Percentiles rank a stretch among this genome's conserved stretches.
Conservation (phyloP, 2,329 filamentous ascomycete species). For the Hypoxylon sp. region DNA sequence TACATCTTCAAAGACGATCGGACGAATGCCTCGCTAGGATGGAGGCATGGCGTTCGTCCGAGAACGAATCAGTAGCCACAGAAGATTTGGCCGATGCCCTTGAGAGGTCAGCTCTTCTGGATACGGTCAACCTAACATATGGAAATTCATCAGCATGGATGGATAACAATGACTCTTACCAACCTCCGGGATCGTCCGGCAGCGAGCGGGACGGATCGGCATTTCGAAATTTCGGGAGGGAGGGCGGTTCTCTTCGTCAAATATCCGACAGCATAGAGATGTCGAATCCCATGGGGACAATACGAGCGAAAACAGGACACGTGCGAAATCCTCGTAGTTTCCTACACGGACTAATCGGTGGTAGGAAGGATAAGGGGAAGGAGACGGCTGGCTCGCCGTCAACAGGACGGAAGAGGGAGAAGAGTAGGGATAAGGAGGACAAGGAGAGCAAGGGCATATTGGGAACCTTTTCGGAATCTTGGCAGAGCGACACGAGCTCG, state of each 20-base stretch:
- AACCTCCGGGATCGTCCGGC: slow-evolving; percentile 60
- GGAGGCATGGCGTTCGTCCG: slow-evolving; percentile 54
- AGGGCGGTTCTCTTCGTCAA: slow-evolving; percentile 41
- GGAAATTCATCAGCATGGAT: slow-evolving; percentile 48
- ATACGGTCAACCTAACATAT: slow-evolving; percentile 50
- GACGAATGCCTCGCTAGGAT: slow-evolving; percentile 61
- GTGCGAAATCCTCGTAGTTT: slow-evolving; percentile 53
- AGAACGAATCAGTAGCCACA: slow-evolving; percentile 46
- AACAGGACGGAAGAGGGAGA: slow-evolving; percentile 44
- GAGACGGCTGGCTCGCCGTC: slow-evolving; percentile 28
- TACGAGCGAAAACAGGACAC: slow-evolving; percentile 48
- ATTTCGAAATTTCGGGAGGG: slow-evolving; percentile 39
- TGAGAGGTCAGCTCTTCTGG: slow-evolving; percentile 54
- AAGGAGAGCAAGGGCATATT: slow-evolving; percentile 41
- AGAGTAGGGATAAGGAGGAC: slow-evolving; percentile 45
- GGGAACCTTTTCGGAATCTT: slow-evolving; percentile 43
- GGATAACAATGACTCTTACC: slow-evolving; percentile 48
- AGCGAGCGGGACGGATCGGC: slow-evolving; percentile 54
- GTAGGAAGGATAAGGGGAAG: slow-evolving; percentile 42
- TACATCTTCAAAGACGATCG: slow-evolving; percentile 59
- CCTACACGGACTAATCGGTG: slow-evolving; percentile 53
- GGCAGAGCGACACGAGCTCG: slow-evolving; percentile 45
- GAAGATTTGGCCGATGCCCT: slow-evolving; percentile 57
- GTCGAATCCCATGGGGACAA: slow-evolving; percentile 46
- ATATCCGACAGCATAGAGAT: slow-evolving; percentile 46